These are phyloP conservation scores for Tricholoma matsutake DNA, from an alignment of 768 basidiomycete species.

Conservation along the genomic window DNA sequence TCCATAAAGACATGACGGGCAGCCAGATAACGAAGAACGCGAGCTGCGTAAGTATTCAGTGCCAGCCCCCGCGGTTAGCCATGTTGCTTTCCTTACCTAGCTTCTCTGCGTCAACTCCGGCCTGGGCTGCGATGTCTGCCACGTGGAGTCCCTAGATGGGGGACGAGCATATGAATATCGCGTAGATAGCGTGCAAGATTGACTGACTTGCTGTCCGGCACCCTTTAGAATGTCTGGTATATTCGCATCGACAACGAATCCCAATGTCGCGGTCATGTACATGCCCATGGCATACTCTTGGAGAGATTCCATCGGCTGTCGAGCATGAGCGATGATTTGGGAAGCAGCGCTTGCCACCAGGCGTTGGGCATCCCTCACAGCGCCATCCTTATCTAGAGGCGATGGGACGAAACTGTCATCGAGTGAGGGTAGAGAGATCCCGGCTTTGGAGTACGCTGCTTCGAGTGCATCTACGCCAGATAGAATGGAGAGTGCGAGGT, in stretches of 20 bases:
- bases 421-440: conserved; percentile 21
- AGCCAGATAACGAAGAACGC: conserved; percentile 22
- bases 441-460: conserved; percentile 18
- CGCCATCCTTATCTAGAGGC: conserved; percentile 14
- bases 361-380: conserved; percentile 11
- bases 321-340: conserved; percentile 23
- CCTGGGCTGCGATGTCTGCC: conserved; percentile 30
- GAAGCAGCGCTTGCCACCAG: conserved; percentile 24
- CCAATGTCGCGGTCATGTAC: conserved; percentile 17
- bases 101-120: conserved; percentile 19
- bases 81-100: background rate
- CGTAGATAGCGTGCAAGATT: background rate
- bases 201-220: conserved; percentile 21
- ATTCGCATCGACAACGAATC: conserved; percentile 26
- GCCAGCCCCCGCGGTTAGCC: background rate
- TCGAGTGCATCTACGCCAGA: conserved; percentile 21
- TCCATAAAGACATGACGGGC: conserved; percentile 24
- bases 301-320: conserved; percentile 16
- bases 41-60: conserved; percentile 7
- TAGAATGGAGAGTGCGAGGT: conserved; percentile 20
- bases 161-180: conserved; percentile 9
- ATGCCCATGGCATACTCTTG: conserved; percentile 10
- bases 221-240: conserved; percentile 33
- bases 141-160: conserved; percentile 29
- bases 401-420: conserved; percentile 23